A percentile compares a stretch with the other conserved stretches of the same genome.
These are phyloP conservation scores for Erigeron philadelphicus DNA, from an alignment of 140 eudicot genomes.

Conservation along the genomic window DNA sequence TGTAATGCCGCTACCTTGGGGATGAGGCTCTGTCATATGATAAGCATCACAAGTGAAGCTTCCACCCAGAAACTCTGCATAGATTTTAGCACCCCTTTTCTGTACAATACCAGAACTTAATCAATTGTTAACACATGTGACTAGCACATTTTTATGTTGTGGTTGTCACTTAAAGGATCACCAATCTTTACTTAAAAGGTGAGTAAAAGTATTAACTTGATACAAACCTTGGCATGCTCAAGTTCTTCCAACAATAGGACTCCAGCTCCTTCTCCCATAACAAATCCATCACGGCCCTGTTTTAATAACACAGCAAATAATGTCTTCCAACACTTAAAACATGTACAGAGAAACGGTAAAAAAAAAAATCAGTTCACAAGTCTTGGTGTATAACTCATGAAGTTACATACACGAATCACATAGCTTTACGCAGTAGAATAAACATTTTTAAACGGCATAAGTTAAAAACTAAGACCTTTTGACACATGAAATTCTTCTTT, in stretches of 20 bases:
- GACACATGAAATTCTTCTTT: no score
- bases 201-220: not conserved
- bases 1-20: constrained; percentile 49
- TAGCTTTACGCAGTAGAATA: no score
- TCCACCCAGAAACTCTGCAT: constrained; percentile 97
- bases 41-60: constrained; percentile 96
- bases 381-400: no score
- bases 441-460: no score
- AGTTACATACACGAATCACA: no score
- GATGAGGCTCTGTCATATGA: constrained; percentile 99
- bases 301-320: constrained; percentile 5
- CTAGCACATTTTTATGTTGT: not conserved
- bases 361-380: not conserved
- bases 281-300: constrained; percentile 97
- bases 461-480: no score
- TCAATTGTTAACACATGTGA: not conserved
- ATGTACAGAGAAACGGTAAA: constrained; percentile 9
- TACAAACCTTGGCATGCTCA: constrained; percentile 77
- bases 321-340: not conserved
- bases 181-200: not conserved
- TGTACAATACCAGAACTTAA: constrained; percentile 27
- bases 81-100: constrained; percentile 80
- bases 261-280: constrained; percentile 94
- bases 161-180: not conserved
- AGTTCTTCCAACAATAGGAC: constrained; percentile 78